phyloP scores from a whole-genome alignment of 2,329 filamentous ascomycete genomes.

The Westerdykella ornata region DNA sequence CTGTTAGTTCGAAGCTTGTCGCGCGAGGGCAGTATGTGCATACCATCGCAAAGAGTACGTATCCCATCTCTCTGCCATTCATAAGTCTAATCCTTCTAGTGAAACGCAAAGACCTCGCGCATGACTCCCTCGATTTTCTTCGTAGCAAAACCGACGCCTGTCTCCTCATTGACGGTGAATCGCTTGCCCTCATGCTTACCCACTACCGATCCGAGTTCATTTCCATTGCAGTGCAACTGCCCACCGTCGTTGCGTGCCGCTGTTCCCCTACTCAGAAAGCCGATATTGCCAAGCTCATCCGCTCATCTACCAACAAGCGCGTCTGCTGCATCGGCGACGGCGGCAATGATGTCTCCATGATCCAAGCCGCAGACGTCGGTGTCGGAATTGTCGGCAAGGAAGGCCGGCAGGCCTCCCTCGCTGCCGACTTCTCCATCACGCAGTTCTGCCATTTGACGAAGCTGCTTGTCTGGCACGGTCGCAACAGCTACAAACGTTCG shows the following conservation, averaged over 20 bases:
- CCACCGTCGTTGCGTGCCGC: conserved; percentile 89
- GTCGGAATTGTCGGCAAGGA: conserved; percentile 98
- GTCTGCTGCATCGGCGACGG: conserved; percentile 97
- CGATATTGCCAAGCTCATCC: conserved; percentile 84
- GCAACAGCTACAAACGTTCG: conserved; percentile 92
- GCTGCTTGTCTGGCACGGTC: conserved; percentile 95
- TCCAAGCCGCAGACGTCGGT: conserved; percentile 94
- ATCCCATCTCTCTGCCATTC: not conserved
- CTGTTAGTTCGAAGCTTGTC: conserved; percentile 89
- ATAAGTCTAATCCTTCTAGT: conserved; percentile 38
- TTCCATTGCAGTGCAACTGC: conserved; percentile 75
- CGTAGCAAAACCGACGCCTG: conserved; percentile 79
- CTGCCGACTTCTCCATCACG: conserved; percentile 92
- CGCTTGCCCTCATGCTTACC: conserved; percentile 71
- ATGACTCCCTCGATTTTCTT: conserved; percentile 82
- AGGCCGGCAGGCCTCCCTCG: conserved; percentile 86
- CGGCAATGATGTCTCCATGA: conserved; percentile 98
- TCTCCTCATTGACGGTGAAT: conserved; percentile 91
- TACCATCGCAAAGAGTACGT: conserved; percentile 65
- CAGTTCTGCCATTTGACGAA: conserved; percentile 95
- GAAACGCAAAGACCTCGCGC: conserved; percentile 73
- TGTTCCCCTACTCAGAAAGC: conserved; percentile 97
- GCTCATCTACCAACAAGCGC: conserved; percentile 84
- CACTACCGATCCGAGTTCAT: conserved; percentile 84
- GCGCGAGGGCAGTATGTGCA: conserved; percentile 92